These are phyloP conservation scores for Mucor ambiguus DNA, from an alignment of 371 early-diverging fungal genomes.

Conservation along the genomic window DNA sequence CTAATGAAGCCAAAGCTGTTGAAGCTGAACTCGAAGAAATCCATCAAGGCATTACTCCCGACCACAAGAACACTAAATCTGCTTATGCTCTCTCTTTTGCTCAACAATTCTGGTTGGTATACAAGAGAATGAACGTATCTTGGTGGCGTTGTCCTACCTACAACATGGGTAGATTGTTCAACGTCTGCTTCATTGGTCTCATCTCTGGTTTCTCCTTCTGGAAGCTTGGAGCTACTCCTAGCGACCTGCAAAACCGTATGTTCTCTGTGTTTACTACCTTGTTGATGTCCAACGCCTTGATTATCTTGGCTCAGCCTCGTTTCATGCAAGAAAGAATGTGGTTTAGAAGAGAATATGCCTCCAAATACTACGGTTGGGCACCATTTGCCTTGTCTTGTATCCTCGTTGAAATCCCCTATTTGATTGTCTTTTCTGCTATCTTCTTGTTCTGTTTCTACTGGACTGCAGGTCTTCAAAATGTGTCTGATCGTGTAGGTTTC, in stretches of 20 bases:
- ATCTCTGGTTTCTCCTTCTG: conserved; percentile 79
- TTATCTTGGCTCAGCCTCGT: conserved; percentile 75
- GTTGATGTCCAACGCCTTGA: conserved; percentile 65
- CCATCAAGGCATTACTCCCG: conserved; percentile 24
- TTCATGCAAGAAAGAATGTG: conserved; percentile 71
- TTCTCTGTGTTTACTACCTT: conserved; percentile 76
- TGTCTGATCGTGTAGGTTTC: conserved; percentile 57
- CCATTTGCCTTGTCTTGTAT: conserved; percentile 62
- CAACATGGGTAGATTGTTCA: conserved; percentile 67
- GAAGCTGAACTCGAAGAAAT: conserved; percentile 43
- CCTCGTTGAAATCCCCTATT: conserved; percentile 67
- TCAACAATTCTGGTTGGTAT: conserved; percentile 60
- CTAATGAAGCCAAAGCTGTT: conserved; percentile 47
- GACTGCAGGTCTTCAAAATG: conserved; percentile 64
- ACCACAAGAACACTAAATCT: conserved; percentile 17
- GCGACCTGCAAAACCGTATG: conserved; percentile 72
- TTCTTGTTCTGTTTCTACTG: conserved; percentile 74
- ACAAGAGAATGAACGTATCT: conserved; percentile 62
- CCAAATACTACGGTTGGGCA: conserved; percentile 74
- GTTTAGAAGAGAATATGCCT: conserved; percentile 73
- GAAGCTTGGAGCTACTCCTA: conserved; percentile 54
- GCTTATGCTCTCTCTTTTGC: conserved; percentile 40
- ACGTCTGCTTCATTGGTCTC: conserved; percentile 58
- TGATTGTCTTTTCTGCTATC: conserved; percentile 51
- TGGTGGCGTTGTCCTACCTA: conserved; percentile 72